Conservation (phyloP, 306 rosid species). For the Hippophae rhamnoides region DNA sequence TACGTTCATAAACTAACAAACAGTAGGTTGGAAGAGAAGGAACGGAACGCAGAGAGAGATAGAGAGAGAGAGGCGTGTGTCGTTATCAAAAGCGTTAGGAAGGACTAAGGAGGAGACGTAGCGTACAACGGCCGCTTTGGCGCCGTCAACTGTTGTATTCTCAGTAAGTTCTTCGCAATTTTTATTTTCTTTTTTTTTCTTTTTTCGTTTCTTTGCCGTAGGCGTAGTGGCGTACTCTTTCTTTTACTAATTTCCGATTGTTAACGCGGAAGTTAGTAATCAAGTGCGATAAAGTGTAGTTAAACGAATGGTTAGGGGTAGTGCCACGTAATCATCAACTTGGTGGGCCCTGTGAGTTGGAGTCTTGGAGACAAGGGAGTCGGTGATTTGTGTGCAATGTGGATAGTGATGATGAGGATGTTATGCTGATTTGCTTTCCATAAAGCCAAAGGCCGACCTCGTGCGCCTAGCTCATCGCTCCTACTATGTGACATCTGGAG, state of each 20-base stretch:
- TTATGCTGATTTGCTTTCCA: no score
- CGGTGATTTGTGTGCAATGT: no score
- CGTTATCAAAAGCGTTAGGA: not conserved
- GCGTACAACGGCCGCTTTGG: conserved; percentile 64
- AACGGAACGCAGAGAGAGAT: no score
- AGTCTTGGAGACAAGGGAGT: no score
- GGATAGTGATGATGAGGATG: no score
- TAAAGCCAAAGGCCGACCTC: no score
- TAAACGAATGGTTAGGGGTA: no score
- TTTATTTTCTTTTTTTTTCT: conserved; percentile 1
- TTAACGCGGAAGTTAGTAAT: conserved; percentile 23
- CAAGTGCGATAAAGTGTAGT: not conserved
- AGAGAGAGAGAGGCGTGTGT: not conserved
- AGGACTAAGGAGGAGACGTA: conserved; percentile 19
- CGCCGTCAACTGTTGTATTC: conserved; percentile 35
- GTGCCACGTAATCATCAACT: no score
- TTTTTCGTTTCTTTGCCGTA: not conserved
- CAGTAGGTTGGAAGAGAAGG: conserved; percentile 8
- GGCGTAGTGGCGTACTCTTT: no score
- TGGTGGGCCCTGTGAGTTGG: no score
- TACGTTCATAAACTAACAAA: conserved; percentile 24
- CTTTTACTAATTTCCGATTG: conserved; percentile 10
- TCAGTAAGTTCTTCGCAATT: conserved; percentile 2
- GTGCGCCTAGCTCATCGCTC: no score
- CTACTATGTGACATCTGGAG: no score